These are phyloP conservation scores for Podaxis sp. DNA, from an alignment of 768 basidiomycete genomes.

Conservation along the genomic window DNA sequence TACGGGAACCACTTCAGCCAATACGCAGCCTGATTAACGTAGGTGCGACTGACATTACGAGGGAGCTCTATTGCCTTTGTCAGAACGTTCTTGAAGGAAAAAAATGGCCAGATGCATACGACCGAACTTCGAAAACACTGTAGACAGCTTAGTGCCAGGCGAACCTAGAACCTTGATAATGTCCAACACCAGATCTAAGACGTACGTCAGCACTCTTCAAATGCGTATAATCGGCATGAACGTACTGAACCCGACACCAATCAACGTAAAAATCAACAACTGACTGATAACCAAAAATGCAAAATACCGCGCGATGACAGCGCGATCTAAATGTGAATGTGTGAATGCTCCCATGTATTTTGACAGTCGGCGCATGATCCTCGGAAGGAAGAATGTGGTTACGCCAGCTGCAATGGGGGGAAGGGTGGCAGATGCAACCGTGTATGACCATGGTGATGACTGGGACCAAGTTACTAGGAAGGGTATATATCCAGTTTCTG, in stretches of 20 bases:
- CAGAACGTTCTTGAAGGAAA: neutral
- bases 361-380: slow-evolving; percentile 76
- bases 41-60: slow-evolving; percentile 64
- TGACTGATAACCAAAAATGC: slow-evolving; percentile 85
- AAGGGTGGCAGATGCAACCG: slow-evolving; percentile 78
- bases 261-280: slow-evolving; percentile 78
- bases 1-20: slow-evolving; percentile 85
- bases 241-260: slow-evolving; percentile 75
- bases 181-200: slow-evolving; percentile 30
- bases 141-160: slow-evolving; percentile 23
- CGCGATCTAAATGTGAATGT: slow-evolving; percentile 67
- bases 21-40: slow-evolving; percentile 77
- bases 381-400: slow-evolving; percentile 75
- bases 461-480: slow-evolving; percentile 65
- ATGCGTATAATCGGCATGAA: slow-evolving; percentile 14
- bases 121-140: slow-evolving; percentile 30
- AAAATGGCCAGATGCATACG: slow-evolving; percentile 24
- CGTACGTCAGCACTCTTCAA: neutral
- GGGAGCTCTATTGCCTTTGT: slow-evolving; percentile 49
- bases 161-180: slow-evolving; percentile 29
- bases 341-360: slow-evolving; percentile 53
- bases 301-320: slow-evolving; percentile 80
- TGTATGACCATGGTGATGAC: slow-evolving; percentile 59
- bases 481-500: slow-evolving; percentile 50
- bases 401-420: slow-evolving; percentile 75